A percentile compares a stretch with the other conserved stretches of the same genome.
phyloP scores from a whole-genome alignment of 768 basidiomycete genomes.

The Mycena alexandri region DNA sequence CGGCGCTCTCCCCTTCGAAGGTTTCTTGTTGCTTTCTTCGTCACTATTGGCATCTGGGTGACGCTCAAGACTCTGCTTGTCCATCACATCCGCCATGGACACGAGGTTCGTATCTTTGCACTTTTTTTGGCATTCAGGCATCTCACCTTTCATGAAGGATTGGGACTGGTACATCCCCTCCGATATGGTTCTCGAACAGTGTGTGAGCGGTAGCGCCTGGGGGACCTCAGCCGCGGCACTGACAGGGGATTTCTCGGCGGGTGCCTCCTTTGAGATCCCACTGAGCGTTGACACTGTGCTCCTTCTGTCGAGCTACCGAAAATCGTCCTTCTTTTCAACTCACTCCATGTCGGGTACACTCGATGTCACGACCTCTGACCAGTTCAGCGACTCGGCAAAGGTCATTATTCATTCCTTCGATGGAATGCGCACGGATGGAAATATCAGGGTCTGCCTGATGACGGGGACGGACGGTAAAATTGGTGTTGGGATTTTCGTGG shows the following conservation, averaged over 20 bases:
- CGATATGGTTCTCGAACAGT: neutral
- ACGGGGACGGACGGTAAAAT: constrained; percentile 1
- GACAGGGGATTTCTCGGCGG: neutral
- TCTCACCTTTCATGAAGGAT: neutral
- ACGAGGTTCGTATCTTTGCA: neutral
- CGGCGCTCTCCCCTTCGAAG: constrained; percentile 17
- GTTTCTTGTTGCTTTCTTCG: neutral
- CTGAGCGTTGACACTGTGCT: constrained; percentile 15
- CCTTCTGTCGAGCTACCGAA: neutral
- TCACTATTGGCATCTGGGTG: constrained; percentile 2
- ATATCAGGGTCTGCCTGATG: constrained; percentile 11
- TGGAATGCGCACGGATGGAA: neutral
- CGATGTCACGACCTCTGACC: constrained; percentile 17
- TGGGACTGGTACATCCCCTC: constrained; percentile 12
- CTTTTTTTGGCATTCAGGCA: no score
- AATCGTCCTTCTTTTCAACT: neutral
- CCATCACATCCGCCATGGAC: neutral
- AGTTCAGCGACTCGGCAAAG: constrained; percentile 9
- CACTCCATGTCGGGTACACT: constrained; percentile 5
- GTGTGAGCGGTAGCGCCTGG: constrained; percentile 1
- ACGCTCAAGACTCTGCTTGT: neutral
- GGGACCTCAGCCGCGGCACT: neutral
- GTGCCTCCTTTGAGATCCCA: constrained; percentile 17
- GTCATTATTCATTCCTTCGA: constrained; percentile 10
- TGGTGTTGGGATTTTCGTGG: constrained; percentile 30